These are phyloP conservation scores for Tetrapisispora namnaoensis DNA, from an alignment of 805 yeast species.

Conservation along the genomic window DNA sequence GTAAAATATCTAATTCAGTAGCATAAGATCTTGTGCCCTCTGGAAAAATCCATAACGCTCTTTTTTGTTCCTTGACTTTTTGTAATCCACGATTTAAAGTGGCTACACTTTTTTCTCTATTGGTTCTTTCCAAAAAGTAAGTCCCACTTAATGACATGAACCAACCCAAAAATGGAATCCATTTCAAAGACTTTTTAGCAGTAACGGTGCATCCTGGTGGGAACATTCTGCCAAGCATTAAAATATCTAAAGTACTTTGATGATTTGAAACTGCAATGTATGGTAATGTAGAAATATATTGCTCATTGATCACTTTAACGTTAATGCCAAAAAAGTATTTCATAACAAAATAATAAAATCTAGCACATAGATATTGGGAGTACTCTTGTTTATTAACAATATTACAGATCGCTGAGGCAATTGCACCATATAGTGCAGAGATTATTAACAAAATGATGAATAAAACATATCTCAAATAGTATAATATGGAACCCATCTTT, in stretches of 20 bases:
- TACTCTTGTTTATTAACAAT: constrained; percentile 65
- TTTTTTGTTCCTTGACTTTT: constrained; percentile 49
- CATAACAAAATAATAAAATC: constrained; percentile 60
- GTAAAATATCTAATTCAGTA: constrained; percentile 56
- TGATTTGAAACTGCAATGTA: constrained; percentile 81
- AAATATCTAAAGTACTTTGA: constrained; percentile 81
- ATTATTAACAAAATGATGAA: constrained; percentile 45
- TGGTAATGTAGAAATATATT: constrained; percentile 50
- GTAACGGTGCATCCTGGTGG: constrained; percentile 88
- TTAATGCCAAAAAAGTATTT: constrained; percentile 57
- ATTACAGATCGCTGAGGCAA: constrained; percentile 60
- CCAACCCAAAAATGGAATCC: constrained; percentile 91
- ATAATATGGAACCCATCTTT: constrained; percentile 31
- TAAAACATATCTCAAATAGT: constrained; percentile 44
- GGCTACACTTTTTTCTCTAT: constrained; percentile 61
- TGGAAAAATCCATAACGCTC: constrained; percentile 84
- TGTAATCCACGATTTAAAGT: constrained; percentile 64
- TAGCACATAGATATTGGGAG: constrained; percentile 84
- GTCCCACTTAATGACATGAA: constrained; percentile 89
- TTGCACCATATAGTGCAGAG: constrained; percentile 66
- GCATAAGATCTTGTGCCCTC: constrained; percentile 93
- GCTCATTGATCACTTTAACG: constrained; percentile 59
- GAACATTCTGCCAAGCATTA: constrained; percentile 72
- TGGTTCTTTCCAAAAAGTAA: constrained; percentile 77
- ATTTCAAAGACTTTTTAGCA: constrained; percentile 76